Conservation (phyloP, 169 alveolate species). For the Besnoitia besnoiti region DNA sequence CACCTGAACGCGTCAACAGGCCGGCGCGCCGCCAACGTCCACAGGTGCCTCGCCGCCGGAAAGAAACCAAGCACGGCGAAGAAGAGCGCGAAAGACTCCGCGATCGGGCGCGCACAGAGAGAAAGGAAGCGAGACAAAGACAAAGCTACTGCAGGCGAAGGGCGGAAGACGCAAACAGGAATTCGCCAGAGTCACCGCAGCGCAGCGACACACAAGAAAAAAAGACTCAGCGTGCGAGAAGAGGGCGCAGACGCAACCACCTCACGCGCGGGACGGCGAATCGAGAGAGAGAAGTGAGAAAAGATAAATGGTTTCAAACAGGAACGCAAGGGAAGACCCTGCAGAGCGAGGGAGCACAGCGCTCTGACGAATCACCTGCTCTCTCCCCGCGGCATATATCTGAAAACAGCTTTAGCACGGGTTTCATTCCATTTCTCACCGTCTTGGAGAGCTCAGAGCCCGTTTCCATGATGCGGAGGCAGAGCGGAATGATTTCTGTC, state of each 20-base stretch:
- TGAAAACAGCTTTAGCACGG: too few species aligned
- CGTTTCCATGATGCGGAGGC: conserved; percentile 98
- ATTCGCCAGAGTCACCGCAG: not conserved
- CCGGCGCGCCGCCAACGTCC: not conserved
- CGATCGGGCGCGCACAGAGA: not conserved
- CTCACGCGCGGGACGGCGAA: too few species aligned
- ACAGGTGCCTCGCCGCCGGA: not conserved
- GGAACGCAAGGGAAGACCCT: too few species aligned
- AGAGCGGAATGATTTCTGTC: conserved; percentile 97
- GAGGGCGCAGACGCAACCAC: too few species aligned
- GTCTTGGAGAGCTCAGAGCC: conserved; percentile 95
- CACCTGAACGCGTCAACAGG: conserved; percentile 71
- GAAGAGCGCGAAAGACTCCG: not conserved
- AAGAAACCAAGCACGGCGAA: not conserved
- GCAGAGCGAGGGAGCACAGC: too few species aligned
- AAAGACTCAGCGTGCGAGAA: too few species aligned
- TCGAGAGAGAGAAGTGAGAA: too few species aligned
- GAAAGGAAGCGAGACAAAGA: not conserved
- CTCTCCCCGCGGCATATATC: too few species aligned
- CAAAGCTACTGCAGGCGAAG: not conserved
- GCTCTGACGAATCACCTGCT: too few species aligned
- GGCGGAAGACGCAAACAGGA: not conserved
- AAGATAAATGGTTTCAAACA: too few species aligned
- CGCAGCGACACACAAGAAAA: too few species aligned
- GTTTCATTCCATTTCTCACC: too few species aligned